Percentiles rank a stretch among this genome's conserved stretches.
phyloP scores from a whole-genome alignment of 768 basidiomycete genomes.

The Candolleomyces efflorescens region DNA sequence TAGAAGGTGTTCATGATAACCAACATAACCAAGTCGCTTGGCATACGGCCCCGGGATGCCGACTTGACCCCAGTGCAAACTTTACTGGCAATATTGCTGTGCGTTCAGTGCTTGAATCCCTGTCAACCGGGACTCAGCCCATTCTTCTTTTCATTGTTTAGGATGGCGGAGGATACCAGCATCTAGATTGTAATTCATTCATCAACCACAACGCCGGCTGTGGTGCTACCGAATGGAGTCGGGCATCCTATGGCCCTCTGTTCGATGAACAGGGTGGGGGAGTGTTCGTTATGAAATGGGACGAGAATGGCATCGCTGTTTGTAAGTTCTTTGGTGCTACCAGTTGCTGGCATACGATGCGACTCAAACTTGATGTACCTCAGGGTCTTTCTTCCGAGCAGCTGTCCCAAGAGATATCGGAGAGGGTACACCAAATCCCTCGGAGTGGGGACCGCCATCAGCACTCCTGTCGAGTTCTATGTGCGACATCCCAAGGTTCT shows the following conservation, averaged over 20 bases:
- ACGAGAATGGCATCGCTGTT: slow-evolving; percentile 67
- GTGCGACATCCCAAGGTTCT: slow-evolving; percentile 58
- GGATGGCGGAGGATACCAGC: slow-evolving; percentile 38
- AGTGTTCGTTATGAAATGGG: slow-evolving; percentile 89
- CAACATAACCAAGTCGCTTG: slow-evolving; percentile 82
- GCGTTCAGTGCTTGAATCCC: not conserved
- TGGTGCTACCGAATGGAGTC: slow-evolving; percentile 73
- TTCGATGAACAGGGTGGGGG: slow-evolving; percentile 82
- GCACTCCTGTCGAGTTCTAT: slow-evolving; percentile 49
- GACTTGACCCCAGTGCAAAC: slow-evolving; percentile 45
- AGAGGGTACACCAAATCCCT: slow-evolving; percentile 58
- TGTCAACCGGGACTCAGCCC: slow-evolving; percentile 26
- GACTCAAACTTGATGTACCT: not conserved
- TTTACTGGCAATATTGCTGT: slow-evolving; percentile 66
- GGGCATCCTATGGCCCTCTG: slow-evolving; percentile 76
- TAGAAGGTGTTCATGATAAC: slow-evolving; percentile 83
- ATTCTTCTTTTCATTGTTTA: not conserved
- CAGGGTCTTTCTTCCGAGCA: slow-evolving; percentile 82
- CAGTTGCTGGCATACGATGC: not conserved
- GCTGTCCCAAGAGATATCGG: slow-evolving; percentile 67
- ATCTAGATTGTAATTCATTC: slow-evolving; percentile 51
- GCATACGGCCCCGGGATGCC: slow-evolving; percentile 69
- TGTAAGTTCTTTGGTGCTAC: slow-evolving; percentile 44
- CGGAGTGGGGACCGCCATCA: slow-evolving; percentile 64
- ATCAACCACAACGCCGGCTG: slow-evolving; percentile 67